phyloP scores from a whole-genome alignment of 305 asterid species.

The Fraxinus albicans region DNA sequence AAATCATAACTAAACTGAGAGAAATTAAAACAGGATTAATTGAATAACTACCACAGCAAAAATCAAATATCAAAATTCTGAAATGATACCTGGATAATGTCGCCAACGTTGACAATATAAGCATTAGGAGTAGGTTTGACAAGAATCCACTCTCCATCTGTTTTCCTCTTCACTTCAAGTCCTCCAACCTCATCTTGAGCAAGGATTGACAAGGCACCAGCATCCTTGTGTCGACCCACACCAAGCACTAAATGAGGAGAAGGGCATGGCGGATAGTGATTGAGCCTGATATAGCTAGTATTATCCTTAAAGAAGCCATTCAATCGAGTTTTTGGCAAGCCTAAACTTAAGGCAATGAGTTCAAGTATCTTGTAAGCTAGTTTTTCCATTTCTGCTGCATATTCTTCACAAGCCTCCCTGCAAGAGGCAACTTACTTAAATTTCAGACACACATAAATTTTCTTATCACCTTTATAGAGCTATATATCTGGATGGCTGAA shows the following conservation, averaged over 20 bases:
- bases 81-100: constrained; percentile 32
- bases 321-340: constrained; percentile 18
- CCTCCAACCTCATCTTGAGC: constrained; percentile 44
- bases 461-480: background rate
- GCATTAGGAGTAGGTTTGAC: constrained; percentile 35
- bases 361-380: constrained; percentile 27
- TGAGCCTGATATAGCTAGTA: constrained; percentile 26
- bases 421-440: background rate
- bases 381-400: constrained; percentile 24
- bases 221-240: constrained; percentile 38
- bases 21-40: background rate
- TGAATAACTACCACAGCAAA: background rate
- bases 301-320: constrained; percentile 26
- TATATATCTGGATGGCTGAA: background rate
- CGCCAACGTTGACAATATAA: constrained; percentile 36
- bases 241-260: constrained; percentile 31
- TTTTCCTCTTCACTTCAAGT: constrained; percentile 36
- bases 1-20: background rate
- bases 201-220: constrained; percentile 28
- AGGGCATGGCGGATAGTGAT: constrained; percentile 37
- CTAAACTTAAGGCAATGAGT: constrained; percentile 35
- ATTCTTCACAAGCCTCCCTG: constrained; percentile 32
- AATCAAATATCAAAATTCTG: background rate
- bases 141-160: constrained; percentile 40
- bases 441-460: background rate